These are phyloP conservation scores for Pisolithus tinctorius DNA, from an alignment of 768 basidiomycete genomes.

Conservation along the genomic window DNA sequence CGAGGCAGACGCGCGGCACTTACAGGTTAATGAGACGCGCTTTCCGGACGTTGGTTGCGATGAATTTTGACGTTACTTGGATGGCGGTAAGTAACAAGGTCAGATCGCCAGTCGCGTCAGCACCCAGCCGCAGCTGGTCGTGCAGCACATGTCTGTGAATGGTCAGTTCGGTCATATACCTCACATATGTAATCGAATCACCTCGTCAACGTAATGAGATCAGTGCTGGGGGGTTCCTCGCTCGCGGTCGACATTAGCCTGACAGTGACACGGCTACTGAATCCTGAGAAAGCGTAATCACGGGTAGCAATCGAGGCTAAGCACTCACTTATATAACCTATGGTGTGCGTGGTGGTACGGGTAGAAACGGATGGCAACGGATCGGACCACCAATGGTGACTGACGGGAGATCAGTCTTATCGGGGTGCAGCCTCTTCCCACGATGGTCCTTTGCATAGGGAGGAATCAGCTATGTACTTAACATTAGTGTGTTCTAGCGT, in stretches of 20 bases:
- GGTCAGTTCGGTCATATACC: neutral
- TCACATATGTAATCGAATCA: slow-evolving; percentile 27
- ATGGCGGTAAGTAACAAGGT: slow-evolving; percentile 94
- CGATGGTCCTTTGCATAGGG: slow-evolving; percentile 1
- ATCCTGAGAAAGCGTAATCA: neutral
- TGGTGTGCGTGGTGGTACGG: slow-evolving; percentile 3
- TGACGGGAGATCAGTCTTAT: slow-evolving; percentile 4
- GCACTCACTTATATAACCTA: slow-evolving; percentile 4
- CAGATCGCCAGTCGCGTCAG: slow-evolving; percentile 84
- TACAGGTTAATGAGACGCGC: slow-evolving; percentile 96
- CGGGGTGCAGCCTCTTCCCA: slow-evolving; percentile 13
- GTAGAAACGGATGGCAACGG: slow-evolving; percentile 14
- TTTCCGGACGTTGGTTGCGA: slow-evolving; percentile 95
- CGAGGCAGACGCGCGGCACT: slow-evolving; percentile 23
- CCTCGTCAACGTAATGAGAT: slow-evolving; percentile 92
- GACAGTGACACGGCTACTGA: neutral
- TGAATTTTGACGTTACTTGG: slow-evolving; percentile 94
- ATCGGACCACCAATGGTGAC: slow-evolving; percentile 3
- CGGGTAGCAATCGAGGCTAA: neutral
- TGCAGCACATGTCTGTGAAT: slow-evolving; percentile 71
- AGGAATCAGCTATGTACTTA: slow-evolving; percentile 5
- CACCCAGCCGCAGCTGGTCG: slow-evolving; percentile 78
- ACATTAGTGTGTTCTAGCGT: slow-evolving; percentile 11
- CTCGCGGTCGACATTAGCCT: slow-evolving; percentile 18
- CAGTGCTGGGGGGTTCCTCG: slow-evolving; percentile 72